phyloP scores from a whole-genome alignment of 495 filamentous ascomycete genomes.

The Daldinia decipiens region DNA sequence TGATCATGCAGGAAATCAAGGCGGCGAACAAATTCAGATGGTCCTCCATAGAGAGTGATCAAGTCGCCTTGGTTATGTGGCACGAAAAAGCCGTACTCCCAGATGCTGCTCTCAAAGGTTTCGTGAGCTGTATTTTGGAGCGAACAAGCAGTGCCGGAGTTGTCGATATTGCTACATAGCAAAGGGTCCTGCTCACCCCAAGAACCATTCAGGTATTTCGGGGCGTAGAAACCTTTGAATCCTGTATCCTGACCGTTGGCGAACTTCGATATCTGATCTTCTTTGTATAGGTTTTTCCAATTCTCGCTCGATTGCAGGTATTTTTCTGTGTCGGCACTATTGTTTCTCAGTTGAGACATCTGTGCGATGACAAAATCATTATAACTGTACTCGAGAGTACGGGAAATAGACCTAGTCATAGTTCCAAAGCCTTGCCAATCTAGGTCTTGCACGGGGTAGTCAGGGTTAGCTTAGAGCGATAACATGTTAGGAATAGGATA shows the following conservation, averaged over 20 bases:
- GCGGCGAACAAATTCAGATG: slow-evolving; percentile 66
- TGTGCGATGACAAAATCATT: slow-evolving; percentile 79
- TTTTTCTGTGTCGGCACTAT: slow-evolving; percentile 66
- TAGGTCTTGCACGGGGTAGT: slow-evolving; percentile 68
- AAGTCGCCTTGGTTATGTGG: slow-evolving; percentile 76
- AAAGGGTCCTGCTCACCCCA: slow-evolving; percentile 78
- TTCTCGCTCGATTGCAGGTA: slow-evolving; percentile 69
- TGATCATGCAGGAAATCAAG: slow-evolving; percentile 72
- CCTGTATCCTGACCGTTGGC: slow-evolving; percentile 68
- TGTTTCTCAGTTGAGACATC: slow-evolving; percentile 66
- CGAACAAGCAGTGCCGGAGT: slow-evolving; percentile 63
- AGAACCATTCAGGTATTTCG: slow-evolving; percentile 70
- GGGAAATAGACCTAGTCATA: slow-evolving; percentile 74
- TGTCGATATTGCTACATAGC: slow-evolving; percentile 67
- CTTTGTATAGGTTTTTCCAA: slow-evolving; percentile 75
- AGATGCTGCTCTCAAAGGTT: slow-evolving; percentile 76
- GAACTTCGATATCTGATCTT: slow-evolving; percentile 66
- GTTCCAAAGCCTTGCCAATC: slow-evolving; percentile 74
- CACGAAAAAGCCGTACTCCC: slow-evolving; percentile 79
- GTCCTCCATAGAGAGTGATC: slow-evolving; percentile 69
- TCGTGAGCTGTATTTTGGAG: slow-evolving; percentile 70
- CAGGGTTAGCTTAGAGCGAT: neutral
- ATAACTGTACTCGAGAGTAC: slow-evolving; percentile 81
- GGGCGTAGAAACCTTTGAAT: slow-evolving; percentile 76
- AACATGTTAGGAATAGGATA: neutral